Conservation (phyloP, 495 filamentous ascomycete genomes). For the Apiosordaria backusii region DNA sequence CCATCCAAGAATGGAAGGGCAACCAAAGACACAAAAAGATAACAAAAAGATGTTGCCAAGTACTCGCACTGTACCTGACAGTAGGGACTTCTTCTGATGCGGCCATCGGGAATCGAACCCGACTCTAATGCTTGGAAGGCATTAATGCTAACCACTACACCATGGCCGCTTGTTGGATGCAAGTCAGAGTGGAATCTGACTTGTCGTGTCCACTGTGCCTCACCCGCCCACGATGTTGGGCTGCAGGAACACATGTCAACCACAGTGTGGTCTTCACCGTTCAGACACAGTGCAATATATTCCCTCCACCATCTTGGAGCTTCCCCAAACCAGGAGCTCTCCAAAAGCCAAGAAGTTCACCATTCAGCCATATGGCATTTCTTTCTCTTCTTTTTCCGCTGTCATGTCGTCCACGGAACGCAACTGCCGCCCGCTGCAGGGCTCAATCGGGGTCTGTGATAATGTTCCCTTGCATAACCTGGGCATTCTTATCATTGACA, state of each 20-base stretch:
- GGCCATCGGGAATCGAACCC: conserved; percentile 17
- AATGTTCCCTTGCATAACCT: neutral
- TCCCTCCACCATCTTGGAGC: neutral
- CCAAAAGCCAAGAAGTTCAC: neutral
- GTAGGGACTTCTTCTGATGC: neutral
- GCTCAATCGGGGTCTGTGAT: neutral
- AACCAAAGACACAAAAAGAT: neutral
- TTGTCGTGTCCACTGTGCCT: neutral
- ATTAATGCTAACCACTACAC: conserved; percentile 17
- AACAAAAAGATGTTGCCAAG: neutral
- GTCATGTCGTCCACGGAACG: conserved; percentile 1
- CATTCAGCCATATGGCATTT: neutral
- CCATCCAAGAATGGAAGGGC: neutral
- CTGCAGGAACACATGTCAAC: too few relatives aligned
- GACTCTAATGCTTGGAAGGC: conserved; percentile 15
- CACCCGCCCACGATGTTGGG: neutral
- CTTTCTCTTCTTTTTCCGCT: neutral
- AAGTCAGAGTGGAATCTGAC: neutral
- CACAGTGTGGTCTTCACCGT: neutral
- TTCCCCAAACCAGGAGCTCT: neutral
- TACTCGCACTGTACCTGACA: neutral
- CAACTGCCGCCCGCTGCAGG: neutral
- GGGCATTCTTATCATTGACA: conserved; percentile 1
- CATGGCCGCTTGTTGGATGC: conserved; percentile 9
- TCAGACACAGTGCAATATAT: neutral